Percentiles rank a stretch among this genome's conserved stretches.
Evolutionary conservation across 352 stramenopile genomes (phyloP).

Genomic region (Peronospora farinosa): DNA sequence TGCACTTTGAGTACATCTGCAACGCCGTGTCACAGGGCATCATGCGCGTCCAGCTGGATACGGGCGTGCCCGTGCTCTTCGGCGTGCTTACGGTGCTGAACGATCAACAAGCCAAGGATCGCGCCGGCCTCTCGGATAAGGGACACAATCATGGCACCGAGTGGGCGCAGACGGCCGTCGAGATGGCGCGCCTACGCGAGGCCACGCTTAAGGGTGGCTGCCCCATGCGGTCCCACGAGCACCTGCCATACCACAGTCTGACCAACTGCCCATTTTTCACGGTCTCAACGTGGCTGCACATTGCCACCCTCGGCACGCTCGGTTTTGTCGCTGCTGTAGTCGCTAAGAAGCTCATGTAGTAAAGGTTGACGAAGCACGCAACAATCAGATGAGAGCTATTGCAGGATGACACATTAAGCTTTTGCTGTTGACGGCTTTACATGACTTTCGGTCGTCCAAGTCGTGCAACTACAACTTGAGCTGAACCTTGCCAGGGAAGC

Average conservation of each 20-base stretch:
- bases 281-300: conserved; percentile 69
- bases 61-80: conserved; percentile 83
- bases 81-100: conserved; percentile 94
- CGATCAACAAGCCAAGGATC: conserved; percentile 93
- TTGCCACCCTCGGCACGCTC: conserved; percentile 51
- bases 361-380: not conserved
- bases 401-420: conserved; percentile 7
- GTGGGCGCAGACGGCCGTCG: conserved; percentile 94
- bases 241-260: conserved; percentile 68
- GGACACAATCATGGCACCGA: conserved; percentile 94
- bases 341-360: conserved; percentile 56
- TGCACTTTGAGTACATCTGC: conserved; percentile 99
- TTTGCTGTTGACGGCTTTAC: conserved; percentile 9
- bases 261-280: conserved; percentile 73
- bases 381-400: conserved; percentile 5
- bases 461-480: conserved; percentile 42
- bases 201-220: conserved; percentile 49
- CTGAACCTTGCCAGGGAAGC: conserved; percentile 59
- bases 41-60: conserved; percentile 94
- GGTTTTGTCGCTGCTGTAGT: conserved; percentile 40
- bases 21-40: conserved; percentile 94
- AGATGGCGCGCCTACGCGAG: conserved; percentile 92
- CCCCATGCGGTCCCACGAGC: conserved; percentile 61
- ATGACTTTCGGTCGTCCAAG: conserved; percentile 6
- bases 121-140: conserved; percentile 71